A percentile compares a stretch with the other conserved stretches of the same genome.
Conservation (phyloP, 2,329 filamentous ascomycete genomes). For the Aureobasidium sp. region DNA sequence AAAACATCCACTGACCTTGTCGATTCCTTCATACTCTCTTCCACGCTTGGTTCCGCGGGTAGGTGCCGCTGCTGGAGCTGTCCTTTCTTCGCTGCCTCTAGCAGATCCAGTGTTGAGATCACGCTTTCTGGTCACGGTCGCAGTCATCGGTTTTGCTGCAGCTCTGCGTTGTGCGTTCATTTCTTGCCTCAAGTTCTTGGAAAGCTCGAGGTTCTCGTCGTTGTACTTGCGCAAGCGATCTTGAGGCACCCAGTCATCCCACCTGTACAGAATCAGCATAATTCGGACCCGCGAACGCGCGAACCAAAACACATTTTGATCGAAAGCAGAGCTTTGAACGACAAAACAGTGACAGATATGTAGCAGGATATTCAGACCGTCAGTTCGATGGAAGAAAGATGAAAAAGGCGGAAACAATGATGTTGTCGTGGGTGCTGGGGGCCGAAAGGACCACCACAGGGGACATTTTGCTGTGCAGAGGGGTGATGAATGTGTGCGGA, state of each 20-base stretch:
- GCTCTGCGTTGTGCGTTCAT: conserved; percentile 51
- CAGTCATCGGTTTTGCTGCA: conserved; percentile 32
- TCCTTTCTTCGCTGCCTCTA: conserved; percentile 70
- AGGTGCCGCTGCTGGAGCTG: conserved; percentile 45
- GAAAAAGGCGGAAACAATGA: not conserved
- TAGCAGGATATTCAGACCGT: not conserved
- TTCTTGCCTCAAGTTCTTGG: conserved; percentile 62
- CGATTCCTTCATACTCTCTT: conserved; percentile 67
- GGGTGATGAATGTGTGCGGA: not conserved
- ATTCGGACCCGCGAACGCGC: conserved; percentile 8
- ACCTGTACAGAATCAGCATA: conserved; percentile 40
- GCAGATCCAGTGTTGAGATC: conserved; percentile 43
- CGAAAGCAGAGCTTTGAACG: not conserved
- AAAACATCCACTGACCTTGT: conserved; percentile 50
- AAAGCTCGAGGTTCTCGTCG: conserved; percentile 89
- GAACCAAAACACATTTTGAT: not conserved
- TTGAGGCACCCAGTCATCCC: conserved; percentile 97
- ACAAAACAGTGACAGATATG: not conserved
- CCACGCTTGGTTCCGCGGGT: conserved; percentile 64
- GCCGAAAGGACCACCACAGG: not conserved
- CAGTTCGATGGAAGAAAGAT: not conserved
- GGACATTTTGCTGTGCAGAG: not conserved
- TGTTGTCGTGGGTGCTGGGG: not conserved
- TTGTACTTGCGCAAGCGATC: conserved; percentile 91
- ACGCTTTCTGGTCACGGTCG: conserved; percentile 44